These are phyloP conservation scores for Kwoniella botswanensis DNA, from an alignment of 768 basidiomycete species.

Conservation along the genomic window DNA sequence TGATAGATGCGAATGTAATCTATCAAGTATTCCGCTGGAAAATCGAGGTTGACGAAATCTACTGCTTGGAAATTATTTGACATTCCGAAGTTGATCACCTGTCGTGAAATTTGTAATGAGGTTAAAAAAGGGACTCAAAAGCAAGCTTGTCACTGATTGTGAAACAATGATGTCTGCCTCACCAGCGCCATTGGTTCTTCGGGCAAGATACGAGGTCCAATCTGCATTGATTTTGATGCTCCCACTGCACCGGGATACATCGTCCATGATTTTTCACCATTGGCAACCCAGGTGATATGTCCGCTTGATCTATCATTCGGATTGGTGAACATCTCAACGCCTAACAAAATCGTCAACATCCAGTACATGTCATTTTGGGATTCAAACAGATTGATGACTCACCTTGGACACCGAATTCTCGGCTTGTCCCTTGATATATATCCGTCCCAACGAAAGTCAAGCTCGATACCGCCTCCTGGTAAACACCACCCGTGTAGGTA, in stretches of 20 bases:
- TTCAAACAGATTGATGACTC: conserved; percentile 5
- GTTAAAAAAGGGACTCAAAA: not conserved
- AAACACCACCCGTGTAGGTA: conserved; percentile 59
- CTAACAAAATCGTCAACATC: conserved; percentile 58
- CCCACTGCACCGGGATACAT: conserved; percentile 70
- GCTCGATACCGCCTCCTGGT: conserved; percentile 47
- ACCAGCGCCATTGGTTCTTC: conserved; percentile 86
- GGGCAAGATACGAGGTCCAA: conserved; percentile 72
- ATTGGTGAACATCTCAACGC: conserved; percentile 80
- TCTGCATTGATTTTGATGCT: conserved; percentile 65
- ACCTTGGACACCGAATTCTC: conserved; percentile 36
- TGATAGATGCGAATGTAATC: conserved; percentile 79
- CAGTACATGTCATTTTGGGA: too few relatives aligned
- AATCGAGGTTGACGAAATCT: conserved; percentile 65
- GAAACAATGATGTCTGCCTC: not conserved
- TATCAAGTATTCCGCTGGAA: conserved; percentile 79
- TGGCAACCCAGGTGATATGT: conserved; percentile 82
- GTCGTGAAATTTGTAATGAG: not conserved
- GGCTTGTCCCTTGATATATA: conserved; percentile 29
- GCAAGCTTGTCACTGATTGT: too few relatives aligned
- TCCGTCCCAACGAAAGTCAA: conserved; percentile 34
- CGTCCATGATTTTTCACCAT: conserved; percentile 73
- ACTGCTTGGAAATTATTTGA: conserved; percentile 57
- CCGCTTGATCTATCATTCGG: conserved; percentile 68
- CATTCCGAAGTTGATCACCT: conserved; percentile 68